Evolutionary conservation across 345 rosid genomes (phyloP).

Genomic region (Eucalyptus melliodora): DNA sequence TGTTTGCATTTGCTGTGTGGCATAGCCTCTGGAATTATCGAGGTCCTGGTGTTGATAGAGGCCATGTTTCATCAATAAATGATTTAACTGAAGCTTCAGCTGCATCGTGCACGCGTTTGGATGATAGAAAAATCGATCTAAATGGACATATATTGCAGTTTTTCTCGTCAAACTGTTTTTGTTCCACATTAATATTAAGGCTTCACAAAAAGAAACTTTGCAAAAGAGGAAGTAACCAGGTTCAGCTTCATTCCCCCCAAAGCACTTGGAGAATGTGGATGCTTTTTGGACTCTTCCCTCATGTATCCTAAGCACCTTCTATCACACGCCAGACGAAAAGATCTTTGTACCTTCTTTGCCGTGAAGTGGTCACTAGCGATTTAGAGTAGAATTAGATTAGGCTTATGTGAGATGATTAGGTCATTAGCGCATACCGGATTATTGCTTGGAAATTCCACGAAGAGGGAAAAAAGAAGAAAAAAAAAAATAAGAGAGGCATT

Average conservation of each 20-base stretch:
- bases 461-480: too few relatives aligned
- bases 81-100: too few relatives aligned
- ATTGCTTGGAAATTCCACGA: too few relatives aligned
- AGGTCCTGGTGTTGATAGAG: neutral
- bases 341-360: constrained; percentile 9
- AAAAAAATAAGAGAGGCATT: too few relatives aligned
- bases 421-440: too few relatives aligned
- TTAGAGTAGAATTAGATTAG: too few relatives aligned
- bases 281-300: constrained; percentile 38
- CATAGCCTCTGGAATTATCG: neutral
- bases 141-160: neutral
- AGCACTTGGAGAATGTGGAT: constrained; percentile 41
- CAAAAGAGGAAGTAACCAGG: constrained; percentile 40
- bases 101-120: too few relatives aligned
- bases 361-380: too few relatives aligned
- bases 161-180: neutral
- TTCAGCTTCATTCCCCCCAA: constrained; percentile 45
- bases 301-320: constrained; percentile 24
- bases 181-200: neutral
- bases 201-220: constrained; percentile 8
- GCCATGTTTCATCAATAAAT: too few relatives aligned
- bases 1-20: neutral
- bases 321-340: neutral
- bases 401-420: too few relatives aligned
- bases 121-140: neutral